A percentile compares a stretch with the other conserved stretches of the same genome.
phyloP scores from a whole-genome alignment of 768 basidiomycete species.

The Auriscalpium vulgare region DNA sequence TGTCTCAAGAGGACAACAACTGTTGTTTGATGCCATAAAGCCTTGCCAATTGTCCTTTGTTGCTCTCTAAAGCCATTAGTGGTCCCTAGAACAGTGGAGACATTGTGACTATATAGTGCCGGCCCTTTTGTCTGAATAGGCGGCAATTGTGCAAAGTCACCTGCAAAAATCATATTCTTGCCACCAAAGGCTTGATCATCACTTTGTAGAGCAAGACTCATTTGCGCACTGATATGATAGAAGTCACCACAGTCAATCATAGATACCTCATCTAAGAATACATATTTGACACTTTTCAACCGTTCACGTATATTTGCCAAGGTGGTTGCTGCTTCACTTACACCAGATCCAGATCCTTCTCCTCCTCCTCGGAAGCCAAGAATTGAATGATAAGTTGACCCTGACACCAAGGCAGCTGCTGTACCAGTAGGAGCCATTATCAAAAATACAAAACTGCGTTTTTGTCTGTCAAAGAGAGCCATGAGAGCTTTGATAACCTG shows the following conservation, averaged over 20 bases:
- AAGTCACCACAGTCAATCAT: constrained; percentile 28
- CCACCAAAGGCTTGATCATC: constrained; percentile 27
- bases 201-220: constrained; percentile 14
- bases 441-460: constrained; percentile 4
- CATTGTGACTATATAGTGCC: constrained; percentile 15
- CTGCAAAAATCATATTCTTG: constrained; percentile 34
- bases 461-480: constrained; percentile 5
- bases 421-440: constrained; percentile 16
- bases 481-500: constrained; percentile 14
- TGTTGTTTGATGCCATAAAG: constrained; percentile 14
- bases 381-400: constrained; percentile 17
- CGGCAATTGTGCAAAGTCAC: constrained; percentile 38
- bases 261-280: constrained; percentile 37
- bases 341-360: not conserved
- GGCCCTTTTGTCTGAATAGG: constrained; percentile 16
- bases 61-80: constrained; percentile 2
- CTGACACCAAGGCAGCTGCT: constrained; percentile 12
- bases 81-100: not conserved
- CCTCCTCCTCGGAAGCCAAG: constrained; percentile 2
- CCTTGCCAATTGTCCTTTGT: constrained; percentile 9
- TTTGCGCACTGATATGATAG: constrained; percentile 19
- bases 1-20: constrained; percentile 15
- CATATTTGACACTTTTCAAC: constrained; percentile 26
- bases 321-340: not conserved
- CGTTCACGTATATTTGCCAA: not conserved